Base-by-base conservation (phyloP, 2,329 filamentous ascomycete genomes). In the Trichoderma koningii region DNA sequence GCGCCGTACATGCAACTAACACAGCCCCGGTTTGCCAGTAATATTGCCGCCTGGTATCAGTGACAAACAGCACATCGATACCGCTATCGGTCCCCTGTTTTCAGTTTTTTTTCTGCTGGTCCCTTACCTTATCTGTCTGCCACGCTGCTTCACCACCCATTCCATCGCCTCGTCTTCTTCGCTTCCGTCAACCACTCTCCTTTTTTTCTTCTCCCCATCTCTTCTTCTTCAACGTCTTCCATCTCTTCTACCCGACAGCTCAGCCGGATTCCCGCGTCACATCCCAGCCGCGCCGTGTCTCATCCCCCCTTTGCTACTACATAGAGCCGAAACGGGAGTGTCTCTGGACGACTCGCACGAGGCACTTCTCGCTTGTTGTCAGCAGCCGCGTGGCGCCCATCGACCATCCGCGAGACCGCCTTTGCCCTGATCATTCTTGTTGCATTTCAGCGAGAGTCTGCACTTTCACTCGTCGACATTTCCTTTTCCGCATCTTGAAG, bases 31-130 rank as follows among this genome's bases (percentile, higher is more conserved):
- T 10, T 30, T 9, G 30, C 59, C 57, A 52, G 48, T 52, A 50
- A 52, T 52, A 44, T 50, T 28, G 14, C 55, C 44, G 48, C 34
- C 34, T 14, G 34, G 34, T 53, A 62, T 62, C 34, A 26, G 59
- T 42, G 48, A 52, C 59, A 45, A 17, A 41, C 41, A 26, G 45
- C 10, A 51, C 34, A 14, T 38, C 34, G 48, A 42, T 45, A 62
- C 59, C 59, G 50, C 59, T 62, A 62, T 62, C 59, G 59, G 59
- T 53, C 59, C 41, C 48, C 52, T 53, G 30, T 19, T 55, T 62
- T 62, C 45, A 10, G 45, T 53, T 61, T 60, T 60, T 53, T 62
- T 30, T 61, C 59, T 30, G 30, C 47, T 34, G 38, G 26, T 52
- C n/a, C 34, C 50, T 51, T 47, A 14, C 44, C 12, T 19, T 23